These are phyloP conservation scores for Asterophora lycoperdoides DNA, from an alignment of 768 basidiomycete genomes.

Conservation along the genomic window DNA sequence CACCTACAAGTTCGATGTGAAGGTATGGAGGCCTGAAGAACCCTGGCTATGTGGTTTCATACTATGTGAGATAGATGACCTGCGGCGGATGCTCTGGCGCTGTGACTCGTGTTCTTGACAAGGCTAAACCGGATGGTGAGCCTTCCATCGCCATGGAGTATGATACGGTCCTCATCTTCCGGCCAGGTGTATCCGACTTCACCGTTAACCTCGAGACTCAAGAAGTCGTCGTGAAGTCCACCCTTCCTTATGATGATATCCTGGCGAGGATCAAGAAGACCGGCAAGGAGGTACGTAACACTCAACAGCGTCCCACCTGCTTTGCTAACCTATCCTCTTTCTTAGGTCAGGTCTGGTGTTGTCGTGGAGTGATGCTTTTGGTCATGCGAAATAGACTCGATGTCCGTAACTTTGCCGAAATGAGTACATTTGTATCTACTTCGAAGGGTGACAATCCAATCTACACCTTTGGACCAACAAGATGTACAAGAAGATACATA, in stretches of 20 bases:
- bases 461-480: no score
- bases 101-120: slow-evolving; percentile 67
- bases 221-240: slow-evolving; percentile 64
- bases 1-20: slow-evolving; percentile 81
- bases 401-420: no score
- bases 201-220: slow-evolving; percentile 64
- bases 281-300: slow-evolving; percentile 69
- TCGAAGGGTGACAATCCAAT: no score
- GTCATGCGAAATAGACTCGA: no score
- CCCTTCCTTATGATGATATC: slow-evolving; percentile 59
- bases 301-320: no score
- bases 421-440: no score
- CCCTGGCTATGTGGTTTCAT: background rate
- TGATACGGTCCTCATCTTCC: background rate
- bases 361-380: slow-evolving; percentile 31
- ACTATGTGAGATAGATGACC: slow-evolving; percentile 58
- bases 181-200: slow-evolving; percentile 53
- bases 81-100: slow-evolving; percentile 86
- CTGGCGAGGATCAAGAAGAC: slow-evolving; percentile 83
- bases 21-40: slow-evolving; percentile 39
- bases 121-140: slow-evolving; percentile 49
- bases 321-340: background rate
- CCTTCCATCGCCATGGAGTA: background rate
- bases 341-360: slow-evolving; percentile 43
- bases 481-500: no score